Evolutionary conservation across 768 basidiomycete species (phyloP).

Genomic region (Leccinellum albellum): DNA sequence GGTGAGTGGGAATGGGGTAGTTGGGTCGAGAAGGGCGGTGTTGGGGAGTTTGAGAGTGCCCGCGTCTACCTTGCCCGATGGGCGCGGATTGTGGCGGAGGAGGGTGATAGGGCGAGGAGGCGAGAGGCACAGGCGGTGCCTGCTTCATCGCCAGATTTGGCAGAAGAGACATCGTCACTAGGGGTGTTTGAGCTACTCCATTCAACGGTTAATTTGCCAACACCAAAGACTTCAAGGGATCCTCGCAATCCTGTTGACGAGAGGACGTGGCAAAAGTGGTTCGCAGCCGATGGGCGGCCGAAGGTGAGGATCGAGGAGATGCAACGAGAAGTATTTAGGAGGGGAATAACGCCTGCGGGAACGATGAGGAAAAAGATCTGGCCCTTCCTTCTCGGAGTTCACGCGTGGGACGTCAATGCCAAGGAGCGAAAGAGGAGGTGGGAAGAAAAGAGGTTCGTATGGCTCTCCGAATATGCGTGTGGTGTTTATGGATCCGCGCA

Average conservation of each 20-base stretch:
- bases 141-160: conserved; percentile 44
- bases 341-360: conserved; percentile 58
- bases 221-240: conserved; percentile 79
- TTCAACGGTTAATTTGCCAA: conserved; percentile 73
- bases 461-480: neutral
- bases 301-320: conserved; percentile 65
- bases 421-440: conserved; percentile 58
- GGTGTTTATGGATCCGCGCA: conserved; percentile 29
- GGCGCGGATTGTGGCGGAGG: conserved; percentile 97
- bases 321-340: conserved; percentile 71
- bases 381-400: conserved; percentile 86
- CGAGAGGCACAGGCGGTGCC: conserved; percentile 73
- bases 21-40: conserved; percentile 89
- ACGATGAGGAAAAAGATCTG: conserved; percentile 71
- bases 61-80: conserved; percentile 94
- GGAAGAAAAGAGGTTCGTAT: conserved; percentile 57
- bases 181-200: conserved; percentile 88
- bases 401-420: conserved; percentile 71
- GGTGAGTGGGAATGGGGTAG: conserved; percentile 93
- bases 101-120: conserved; percentile 85
- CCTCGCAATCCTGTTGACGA: conserved; percentile 75
- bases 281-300: conserved; percentile 65
- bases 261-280: conserved; percentile 75
- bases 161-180: conserved; percentile 66
- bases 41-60: conserved; percentile 95